phyloP scores from a whole-genome alignment of 2,329 filamentous ascomycete genomes.

The Bipolaris zeicola region DNA sequence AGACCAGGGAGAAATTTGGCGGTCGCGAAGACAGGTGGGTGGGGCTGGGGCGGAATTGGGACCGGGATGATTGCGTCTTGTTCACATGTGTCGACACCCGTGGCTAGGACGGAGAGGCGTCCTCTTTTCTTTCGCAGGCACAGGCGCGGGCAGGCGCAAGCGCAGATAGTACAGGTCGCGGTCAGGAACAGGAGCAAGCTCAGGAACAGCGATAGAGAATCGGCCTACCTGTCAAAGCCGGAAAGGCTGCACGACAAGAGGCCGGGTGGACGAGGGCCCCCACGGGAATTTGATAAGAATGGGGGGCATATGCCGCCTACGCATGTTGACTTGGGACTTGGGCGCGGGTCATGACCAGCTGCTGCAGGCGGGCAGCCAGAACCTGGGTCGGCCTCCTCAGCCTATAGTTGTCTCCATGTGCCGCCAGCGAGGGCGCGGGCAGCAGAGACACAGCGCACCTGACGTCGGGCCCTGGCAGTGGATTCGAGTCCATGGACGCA shows the following conservation, averaged over 20 bases:
- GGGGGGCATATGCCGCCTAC: slow-evolving; percentile 11
- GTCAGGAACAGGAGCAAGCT: background rate
- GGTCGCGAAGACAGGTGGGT: slow-evolving; percentile 13
- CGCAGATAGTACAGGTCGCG: background rate
- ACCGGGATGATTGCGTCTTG: slow-evolving; percentile 1
- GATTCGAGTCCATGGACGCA: background rate
- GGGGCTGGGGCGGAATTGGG: slow-evolving; percentile 11
- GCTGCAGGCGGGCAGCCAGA: slow-evolving; percentile 4
- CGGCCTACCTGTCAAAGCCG: slow-evolving; percentile 8
- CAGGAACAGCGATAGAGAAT: slow-evolving; percentile 1
- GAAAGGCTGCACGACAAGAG: slow-evolving; percentile 16
- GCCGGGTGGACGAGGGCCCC: slow-evolving; percentile 14
- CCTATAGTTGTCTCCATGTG: slow-evolving; percentile 13
- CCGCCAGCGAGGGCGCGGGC: background rate
- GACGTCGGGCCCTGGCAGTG: slow-evolving; percentile 2
- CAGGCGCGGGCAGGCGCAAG: background rate
- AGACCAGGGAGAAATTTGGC: slow-evolving; percentile 17
- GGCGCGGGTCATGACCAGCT: slow-evolving; percentile 4
- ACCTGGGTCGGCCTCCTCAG: slow-evolving; percentile 5
- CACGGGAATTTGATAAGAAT: slow-evolving; percentile 26
- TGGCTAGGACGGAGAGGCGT: too few species aligned
- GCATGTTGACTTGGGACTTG: slow-evolving; percentile 8
- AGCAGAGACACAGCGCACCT: slow-evolving; percentile 1
- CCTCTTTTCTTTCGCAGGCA: background rate
- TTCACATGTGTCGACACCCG: slow-evolving; percentile 6